Evolutionary conservation across 331 rosid species (phyloP), one percentile per base, ranked within the genome.

Genomic region (Rhamnella rubrinervis): DNA sequence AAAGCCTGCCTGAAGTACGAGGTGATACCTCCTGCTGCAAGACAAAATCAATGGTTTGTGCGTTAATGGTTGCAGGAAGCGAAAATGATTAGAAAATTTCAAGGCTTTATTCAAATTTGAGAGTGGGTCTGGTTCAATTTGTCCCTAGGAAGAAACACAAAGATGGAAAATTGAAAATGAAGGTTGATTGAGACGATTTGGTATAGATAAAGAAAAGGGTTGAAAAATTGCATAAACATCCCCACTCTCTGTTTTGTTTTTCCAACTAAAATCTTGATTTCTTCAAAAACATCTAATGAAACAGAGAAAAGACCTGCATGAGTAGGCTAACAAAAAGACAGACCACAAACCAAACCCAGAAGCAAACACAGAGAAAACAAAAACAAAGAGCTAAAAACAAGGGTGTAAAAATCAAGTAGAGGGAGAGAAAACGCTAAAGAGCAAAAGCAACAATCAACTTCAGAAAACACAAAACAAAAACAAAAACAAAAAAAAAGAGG

Each of bases 1-100:
- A 91, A 55, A 95, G 84, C 75, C 98, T 77, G 35, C 98, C 98
- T 51, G 98, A 93, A 19, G 97, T 93, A 62, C 98, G 79, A 21
- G 98, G 98, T 6, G 98, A 95, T 0, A 83, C 87, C 17, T 95
- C 98, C 78, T 93, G 91, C 91, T 91, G 83, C 57, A 9, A 56
- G 57, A 47, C 15, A 2, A 61, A 70, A 25, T 11, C 6, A 44
- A 25, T 58, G 6, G 19, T 21, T 31, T 13, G n/a, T 37, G 7
- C 2, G 4, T 37, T 15, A 59, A 12, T 26, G 21, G 51, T 41
- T 10, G 49, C 1, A 7, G 11, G 11, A 11, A 44, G 49, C 13
- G 49, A 44, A 44, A 44, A 44, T 44, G 14, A 1, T 44, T 11
- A 2, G 49, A 3, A 44, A 1, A 44, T 1, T 44, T 11, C 0